phyloP scores from a whole-genome alignment of 805 yeast genomes.

The Monosporozyma aerobia region DNA sequence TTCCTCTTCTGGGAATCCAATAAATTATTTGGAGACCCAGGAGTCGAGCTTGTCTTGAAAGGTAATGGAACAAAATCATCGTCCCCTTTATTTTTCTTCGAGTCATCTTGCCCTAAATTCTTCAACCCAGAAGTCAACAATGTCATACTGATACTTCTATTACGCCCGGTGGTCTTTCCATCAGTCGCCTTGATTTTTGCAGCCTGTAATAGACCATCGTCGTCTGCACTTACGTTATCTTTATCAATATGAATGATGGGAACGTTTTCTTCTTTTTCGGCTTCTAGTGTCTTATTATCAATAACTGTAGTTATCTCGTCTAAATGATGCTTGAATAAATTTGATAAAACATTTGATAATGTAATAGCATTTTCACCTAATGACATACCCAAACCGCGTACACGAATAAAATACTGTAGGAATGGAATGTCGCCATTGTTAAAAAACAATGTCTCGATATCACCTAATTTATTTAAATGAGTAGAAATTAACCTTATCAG shows the following conservation, averaged over 20 bases:
- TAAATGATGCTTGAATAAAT: background rate
- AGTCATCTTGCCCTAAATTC: background rate
- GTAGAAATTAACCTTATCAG: constrained; percentile 3
- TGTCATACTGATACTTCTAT: background rate
- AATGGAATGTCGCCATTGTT: constrained; percentile 5
- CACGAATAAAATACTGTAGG: constrained; percentile 9
- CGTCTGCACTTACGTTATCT: background rate
- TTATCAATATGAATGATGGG: background rate
- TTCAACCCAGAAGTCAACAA: background rate
- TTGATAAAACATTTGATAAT: background rate
- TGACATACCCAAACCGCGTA: background rate
- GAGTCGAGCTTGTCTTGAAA: constrained; percentile 14
- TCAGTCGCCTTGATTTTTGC: background rate
- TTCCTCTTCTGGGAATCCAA: background rate
- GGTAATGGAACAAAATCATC: constrained; percentile 17
- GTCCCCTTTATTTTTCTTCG: background rate
- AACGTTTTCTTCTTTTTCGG: background rate
- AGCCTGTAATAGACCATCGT: background rate
- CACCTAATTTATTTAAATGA: background rate
- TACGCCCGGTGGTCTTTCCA: background rate
- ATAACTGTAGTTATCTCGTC: background rate
- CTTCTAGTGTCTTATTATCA: background rate
- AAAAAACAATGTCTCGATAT: background rate
- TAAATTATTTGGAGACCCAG: constrained; percentile 1
- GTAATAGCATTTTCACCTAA: background rate